A percentile compares a stretch with the other conserved stretches of the same genome.
Conservation (phyloP, 768 basidiomycete species). For the Nevesoporus exiguus region DNA sequence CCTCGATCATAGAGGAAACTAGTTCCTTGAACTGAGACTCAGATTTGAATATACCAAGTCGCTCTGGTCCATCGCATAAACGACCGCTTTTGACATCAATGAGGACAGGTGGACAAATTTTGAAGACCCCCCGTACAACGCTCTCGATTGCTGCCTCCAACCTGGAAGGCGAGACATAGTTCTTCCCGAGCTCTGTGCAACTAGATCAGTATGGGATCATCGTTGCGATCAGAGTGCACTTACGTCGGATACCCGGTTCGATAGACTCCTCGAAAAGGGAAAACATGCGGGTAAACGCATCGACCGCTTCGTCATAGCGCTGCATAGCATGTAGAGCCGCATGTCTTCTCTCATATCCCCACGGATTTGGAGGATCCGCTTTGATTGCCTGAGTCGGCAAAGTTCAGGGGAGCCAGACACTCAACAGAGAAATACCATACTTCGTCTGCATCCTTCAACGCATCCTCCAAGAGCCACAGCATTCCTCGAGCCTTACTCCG, state of each 20-base stretch:
- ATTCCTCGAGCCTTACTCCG: slow-evolving; percentile 5
- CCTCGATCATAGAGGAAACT: not conserved
- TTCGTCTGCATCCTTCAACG: not conserved
- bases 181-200: not conserved
- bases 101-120: not conserved
- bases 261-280: not conserved
- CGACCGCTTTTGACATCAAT: not conserved
- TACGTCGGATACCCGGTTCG: not conserved
- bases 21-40: not conserved
- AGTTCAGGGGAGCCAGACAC: not conserved
- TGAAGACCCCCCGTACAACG: not conserved
- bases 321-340: not conserved
- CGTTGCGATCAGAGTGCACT: not conserved
- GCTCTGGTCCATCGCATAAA: not conserved
- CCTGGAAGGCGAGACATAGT: not conserved
- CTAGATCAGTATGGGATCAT: not conserved
- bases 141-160: not conserved
- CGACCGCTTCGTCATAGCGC: not conserved
- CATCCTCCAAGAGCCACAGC: not conserved
- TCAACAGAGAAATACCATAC: not conserved
- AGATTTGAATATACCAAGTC: not conserved
- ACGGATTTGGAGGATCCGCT: not conserved
- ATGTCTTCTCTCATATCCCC: not conserved
- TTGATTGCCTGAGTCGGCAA: not conserved
- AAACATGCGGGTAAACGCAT: not conserved